Conservation (phyloP, 805 yeast species). For the Monosporozyma aerobia region DNA sequence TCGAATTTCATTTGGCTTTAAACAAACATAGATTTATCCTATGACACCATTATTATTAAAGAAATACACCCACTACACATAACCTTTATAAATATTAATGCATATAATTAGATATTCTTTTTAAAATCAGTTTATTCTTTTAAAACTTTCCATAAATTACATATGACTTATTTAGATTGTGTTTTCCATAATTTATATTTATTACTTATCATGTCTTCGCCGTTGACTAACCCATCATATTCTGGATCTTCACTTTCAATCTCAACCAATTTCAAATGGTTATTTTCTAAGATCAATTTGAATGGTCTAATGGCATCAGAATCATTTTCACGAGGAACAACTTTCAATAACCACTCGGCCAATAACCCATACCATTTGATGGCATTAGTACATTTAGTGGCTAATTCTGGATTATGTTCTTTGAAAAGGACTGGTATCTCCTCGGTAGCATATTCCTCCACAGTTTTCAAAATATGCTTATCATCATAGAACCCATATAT, state of each 20-base stretch:
- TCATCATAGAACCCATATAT: constrained; percentile 85
- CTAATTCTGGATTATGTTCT: constrained; percentile 32
- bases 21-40: constrained; percentile 16
- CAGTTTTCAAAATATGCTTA: constrained; percentile 46
- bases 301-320: constrained; percentile 45
- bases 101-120: neutral
- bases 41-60: neutral
- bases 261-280: constrained; percentile 44
- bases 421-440: constrained; percentile 67
- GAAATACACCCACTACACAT: too few species aligned
- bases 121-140: neutral
- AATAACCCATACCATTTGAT: constrained; percentile 82
- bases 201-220: constrained; percentile 2
- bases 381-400: constrained; percentile 66
- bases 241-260: constrained; percentile 30
- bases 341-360: constrained; percentile 62
- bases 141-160: neutral
- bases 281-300: constrained; percentile 41
- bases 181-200: constrained; percentile 3
- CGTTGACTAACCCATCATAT: constrained; percentile 2
- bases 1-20: constrained; percentile 22
- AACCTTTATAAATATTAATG: neutral
- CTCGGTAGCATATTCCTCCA: constrained; percentile 70
- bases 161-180: neutral
- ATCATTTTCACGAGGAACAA: constrained; percentile 45